A percentile compares a stretch with the other conserved stretches of the same genome.
These are phyloP conservation scores for Fraxinus quadrangulata DNA, from an alignment of 257 asterid species.

Conservation along the genomic window DNA sequence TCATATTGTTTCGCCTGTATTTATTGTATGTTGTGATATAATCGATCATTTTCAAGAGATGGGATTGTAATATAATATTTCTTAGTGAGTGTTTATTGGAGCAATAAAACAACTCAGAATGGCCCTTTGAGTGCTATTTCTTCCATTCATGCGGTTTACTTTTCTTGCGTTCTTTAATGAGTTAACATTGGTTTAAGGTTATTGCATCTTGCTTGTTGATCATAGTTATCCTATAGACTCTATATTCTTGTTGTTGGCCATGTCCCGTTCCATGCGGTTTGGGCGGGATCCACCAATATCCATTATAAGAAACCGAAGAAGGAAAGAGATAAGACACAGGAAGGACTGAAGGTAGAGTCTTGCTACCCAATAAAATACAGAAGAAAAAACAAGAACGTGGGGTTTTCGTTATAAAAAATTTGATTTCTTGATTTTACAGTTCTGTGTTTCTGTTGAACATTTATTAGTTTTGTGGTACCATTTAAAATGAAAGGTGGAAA, in stretches of 20 bases:
- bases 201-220: neutral
- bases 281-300: too few species aligned
- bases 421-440: neutral
- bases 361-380: too few species aligned
- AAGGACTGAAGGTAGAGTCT: too few species aligned
- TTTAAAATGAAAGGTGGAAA: too few species aligned
- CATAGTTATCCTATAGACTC: neutral
- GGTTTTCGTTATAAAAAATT: too few species aligned
- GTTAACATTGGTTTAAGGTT: neutral
- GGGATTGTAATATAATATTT: constrained; percentile 10
- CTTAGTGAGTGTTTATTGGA: neutral
- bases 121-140: neutral
- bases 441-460: neutral
- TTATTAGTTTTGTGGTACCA: too few species aligned
- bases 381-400: too few species aligned
- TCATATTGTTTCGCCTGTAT: constrained; percentile 23
- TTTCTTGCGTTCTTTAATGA: neutral
- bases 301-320: too few species aligned
- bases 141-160: neutral
- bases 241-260: neutral
- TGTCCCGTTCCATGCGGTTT: neutral
- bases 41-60: constrained; percentile 11
- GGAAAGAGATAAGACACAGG: too few species aligned
- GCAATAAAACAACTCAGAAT: neutral
- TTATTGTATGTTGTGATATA: constrained; percentile 12